Conservation (phyloP, 306 rosid species). For the Quercus ilex region DNA sequence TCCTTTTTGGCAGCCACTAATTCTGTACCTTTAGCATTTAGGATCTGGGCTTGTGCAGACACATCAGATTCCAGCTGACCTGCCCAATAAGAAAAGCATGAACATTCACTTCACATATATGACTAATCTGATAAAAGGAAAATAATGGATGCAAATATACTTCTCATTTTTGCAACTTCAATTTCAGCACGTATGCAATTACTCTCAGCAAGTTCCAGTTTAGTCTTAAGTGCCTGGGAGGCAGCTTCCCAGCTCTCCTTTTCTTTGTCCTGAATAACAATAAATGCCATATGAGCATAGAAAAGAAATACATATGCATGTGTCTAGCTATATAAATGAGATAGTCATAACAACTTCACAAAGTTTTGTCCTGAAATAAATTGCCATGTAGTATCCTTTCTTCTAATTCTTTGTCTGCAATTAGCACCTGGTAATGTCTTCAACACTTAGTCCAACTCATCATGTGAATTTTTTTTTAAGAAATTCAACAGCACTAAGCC, state of each 20-base stretch:
- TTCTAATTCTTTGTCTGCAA: too few species aligned
- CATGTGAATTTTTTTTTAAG: too few species aligned
- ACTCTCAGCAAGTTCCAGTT: slow-evolving; percentile 77
- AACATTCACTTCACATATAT: slow-evolving; percentile 6
- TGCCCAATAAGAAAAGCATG: slow-evolving; percentile 48
- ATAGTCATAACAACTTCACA: too few species aligned
- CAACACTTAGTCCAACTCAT: too few species aligned
- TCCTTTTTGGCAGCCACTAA: slow-evolving; percentile 62
- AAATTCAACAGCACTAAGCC: too few species aligned
- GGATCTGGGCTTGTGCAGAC: slow-evolving; percentile 57
- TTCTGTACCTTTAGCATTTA: slow-evolving; percentile 62
- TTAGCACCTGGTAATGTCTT: too few species aligned
- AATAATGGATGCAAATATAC: slow-evolving; percentile 37
- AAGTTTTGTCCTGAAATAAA: too few species aligned
- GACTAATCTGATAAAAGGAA: slow-evolving; percentile 20
- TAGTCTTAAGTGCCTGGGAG: slow-evolving; percentile 56
- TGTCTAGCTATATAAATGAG: too few species aligned
- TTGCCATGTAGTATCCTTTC: too few species aligned
- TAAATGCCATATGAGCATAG: slow-evolving; percentile 14
- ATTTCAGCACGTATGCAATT: slow-evolving; percentile 87
- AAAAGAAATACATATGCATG: too few species aligned
- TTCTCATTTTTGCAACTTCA: slow-evolving; percentile 88
- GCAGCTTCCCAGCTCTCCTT: slow-evolving; percentile 77
- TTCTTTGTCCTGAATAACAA: slow-evolving; percentile 72
- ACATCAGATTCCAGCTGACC: slow-evolving; percentile 92